Conservation (phyloP, 1,284 basidiomycete genomes). For the Lignosus rhinocerotis region DNA sequence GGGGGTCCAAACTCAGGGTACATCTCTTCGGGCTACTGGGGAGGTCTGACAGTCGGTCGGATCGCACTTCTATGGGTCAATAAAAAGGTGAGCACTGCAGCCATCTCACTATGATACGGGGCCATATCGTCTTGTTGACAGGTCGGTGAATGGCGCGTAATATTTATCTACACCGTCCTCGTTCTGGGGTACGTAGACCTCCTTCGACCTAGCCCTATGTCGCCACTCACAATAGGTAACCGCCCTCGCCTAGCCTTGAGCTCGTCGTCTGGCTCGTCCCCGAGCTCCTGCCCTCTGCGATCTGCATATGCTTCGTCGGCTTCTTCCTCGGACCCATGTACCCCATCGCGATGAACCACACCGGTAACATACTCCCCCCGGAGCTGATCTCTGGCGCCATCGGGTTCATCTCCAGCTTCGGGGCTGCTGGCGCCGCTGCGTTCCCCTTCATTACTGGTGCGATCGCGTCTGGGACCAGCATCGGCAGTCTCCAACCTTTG, state of each 20-base stretch:
- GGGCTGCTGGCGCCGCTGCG: slow-evolving; percentile 52
- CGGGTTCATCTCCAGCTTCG: slow-evolving; percentile 56
- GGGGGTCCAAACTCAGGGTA: slow-evolving; percentile 50
- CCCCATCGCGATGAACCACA: slow-evolving; percentile 54
- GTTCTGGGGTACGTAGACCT: slow-evolving; percentile 34
- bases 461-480: slow-evolving; percentile 49
- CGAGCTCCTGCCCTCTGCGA: slow-evolving; percentile 49
- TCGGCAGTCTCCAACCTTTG: slow-evolving; percentile 56
- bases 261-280: slow-evolving; percentile 61
- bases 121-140: slow-evolving; percentile 10
- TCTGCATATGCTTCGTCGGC: slow-evolving; percentile 56
- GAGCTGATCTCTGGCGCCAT: slow-evolving; percentile 54
- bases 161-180: slow-evolving; percentile 38
- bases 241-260: slow-evolving; percentile 41
- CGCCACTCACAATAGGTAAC: neutral
- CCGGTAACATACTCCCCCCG: slow-evolving; percentile 47
- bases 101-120: neutral
- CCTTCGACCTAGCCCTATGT: neutral
- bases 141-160: slow-evolving; percentile 44
- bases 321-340: slow-evolving; percentile 54
- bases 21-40: slow-evolving; percentile 51
- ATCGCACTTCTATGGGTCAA: slow-evolving; percentile 50
- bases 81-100: slow-evolving; percentile 36
- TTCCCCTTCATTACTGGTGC: slow-evolving; percentile 60
- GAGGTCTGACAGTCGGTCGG: slow-evolving; percentile 45